Conservation (phyloP, 345 rosid species). For the Eucalyptus rudis region DNA sequence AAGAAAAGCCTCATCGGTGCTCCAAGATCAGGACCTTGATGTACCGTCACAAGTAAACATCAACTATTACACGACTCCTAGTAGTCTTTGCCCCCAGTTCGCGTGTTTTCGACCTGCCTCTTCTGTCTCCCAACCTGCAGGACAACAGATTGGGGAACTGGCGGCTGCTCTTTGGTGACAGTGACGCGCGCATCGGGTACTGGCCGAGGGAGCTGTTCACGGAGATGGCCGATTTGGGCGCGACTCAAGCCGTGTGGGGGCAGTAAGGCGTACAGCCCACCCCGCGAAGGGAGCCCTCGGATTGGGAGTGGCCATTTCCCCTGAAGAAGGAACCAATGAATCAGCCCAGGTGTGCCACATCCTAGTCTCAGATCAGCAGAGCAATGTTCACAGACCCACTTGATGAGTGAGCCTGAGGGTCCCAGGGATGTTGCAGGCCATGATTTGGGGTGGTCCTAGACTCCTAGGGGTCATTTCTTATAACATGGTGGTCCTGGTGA, state of each 20-base stretch:
- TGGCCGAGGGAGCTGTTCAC: background rate
- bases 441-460: background rate
- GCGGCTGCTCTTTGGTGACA: background rate
- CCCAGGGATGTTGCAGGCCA: background rate
- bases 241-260: background rate
- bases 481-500: background rate
- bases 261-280: background rate
- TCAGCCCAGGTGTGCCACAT: background rate
- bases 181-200: accelerated
- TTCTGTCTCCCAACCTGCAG: background rate
- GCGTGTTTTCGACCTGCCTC: background rate
- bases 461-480: background rate
- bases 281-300: background rate
- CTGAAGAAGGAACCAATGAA: background rate
- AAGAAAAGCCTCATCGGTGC: background rate
- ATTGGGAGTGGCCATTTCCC: background rate
- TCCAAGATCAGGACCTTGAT: background rate
- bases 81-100: background rate
- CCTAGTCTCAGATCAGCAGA: background rate
- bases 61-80: background rate
- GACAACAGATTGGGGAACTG: background rate
- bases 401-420: background rate
- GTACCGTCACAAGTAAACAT: background rate
- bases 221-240: background rate
- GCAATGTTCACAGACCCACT: background rate